Conservation (phyloP, 2,329 filamentous ascomycete genomes). For the Trichoderma guizhouense region DNA sequence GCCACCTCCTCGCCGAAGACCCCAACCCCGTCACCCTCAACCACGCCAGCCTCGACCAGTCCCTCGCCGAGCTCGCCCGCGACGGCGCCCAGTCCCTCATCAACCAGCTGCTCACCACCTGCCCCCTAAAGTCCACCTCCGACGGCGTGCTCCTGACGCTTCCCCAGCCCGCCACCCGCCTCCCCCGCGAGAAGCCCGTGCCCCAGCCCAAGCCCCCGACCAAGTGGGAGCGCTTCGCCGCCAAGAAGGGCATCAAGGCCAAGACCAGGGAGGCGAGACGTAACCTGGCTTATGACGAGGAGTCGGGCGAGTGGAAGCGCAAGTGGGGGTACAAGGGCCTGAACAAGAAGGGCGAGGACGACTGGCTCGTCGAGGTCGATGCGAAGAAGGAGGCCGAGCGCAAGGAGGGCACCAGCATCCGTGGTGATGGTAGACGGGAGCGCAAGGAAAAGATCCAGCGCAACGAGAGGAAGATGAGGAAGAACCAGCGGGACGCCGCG, state of each 20-base stretch:
- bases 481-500: constrained; percentile 54
- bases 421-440: constrained; percentile 61
- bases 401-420: constrained; percentile 60
- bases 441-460: constrained; percentile 66
- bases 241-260: constrained; percentile 92
- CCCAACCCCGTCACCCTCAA: constrained; percentile 72
- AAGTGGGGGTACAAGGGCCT: constrained; percentile 94
- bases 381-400: constrained; percentile 63
- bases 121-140: constrained; percentile 67
- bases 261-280: constrained; percentile 73
- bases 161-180: constrained; percentile 62
- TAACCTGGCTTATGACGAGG: constrained; percentile 81
- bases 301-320: constrained; percentile 80
- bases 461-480: constrained; percentile 67
- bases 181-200: constrained; percentile 90
- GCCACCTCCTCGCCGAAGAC: constrained; percentile 81
- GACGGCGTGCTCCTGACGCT: constrained; percentile 76
- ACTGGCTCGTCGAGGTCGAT: constrained; percentile 93
- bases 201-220: constrained; percentile 78
- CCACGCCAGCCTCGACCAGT: constrained; percentile 56
- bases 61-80: constrained; percentile 71
- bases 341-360: constrained; percentile 77
- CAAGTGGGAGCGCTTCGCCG: constrained; percentile 94
- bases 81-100: constrained; percentile 89
- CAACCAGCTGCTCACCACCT: constrained; percentile 90